Percentiles rank a stretch among this genome's conserved stretches.
Conservation (phyloP, 345 rosid genomes). For the Kernera saxatilis region DNA sequence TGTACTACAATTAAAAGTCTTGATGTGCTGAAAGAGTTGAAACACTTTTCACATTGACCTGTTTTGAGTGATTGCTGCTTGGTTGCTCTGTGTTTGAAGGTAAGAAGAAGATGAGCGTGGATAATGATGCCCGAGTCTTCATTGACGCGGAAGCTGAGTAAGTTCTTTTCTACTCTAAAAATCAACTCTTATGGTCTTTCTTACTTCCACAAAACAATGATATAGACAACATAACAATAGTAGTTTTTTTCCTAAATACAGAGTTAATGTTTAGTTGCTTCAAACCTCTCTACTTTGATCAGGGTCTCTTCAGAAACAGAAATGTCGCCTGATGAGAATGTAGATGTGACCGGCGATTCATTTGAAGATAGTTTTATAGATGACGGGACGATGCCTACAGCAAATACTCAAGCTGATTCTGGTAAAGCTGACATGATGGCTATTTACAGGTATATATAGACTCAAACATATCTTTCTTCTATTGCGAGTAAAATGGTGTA, state of each 20-base stretch:
- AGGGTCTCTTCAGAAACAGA: conserved; percentile 83
- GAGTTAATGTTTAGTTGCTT: conserved; percentile 2
- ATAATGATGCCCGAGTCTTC: conserved; percentile 37
- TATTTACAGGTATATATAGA: conserved; percentile 60
- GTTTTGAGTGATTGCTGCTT: conserved; percentile 9
- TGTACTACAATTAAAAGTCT: background rate
- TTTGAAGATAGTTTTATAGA: conserved; percentile 85
- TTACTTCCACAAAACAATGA: background rate
- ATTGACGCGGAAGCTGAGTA: conserved; percentile 92
- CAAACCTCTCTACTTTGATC: background rate
- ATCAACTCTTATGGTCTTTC: background rate
- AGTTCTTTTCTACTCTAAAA: conserved; percentile 30
- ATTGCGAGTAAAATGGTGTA: background rate
- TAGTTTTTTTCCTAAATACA: background rate
- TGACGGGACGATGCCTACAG: conserved; percentile 58
- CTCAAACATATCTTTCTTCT: background rate
- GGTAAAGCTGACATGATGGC: conserved; percentile 82
- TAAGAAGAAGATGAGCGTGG: conserved; percentile 36
- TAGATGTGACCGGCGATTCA: conserved; percentile 38
- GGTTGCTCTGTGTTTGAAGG: conserved; percentile 39
- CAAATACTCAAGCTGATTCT: conserved; percentile 50
- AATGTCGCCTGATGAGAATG: conserved; percentile 61
- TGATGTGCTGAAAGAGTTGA: background rate
- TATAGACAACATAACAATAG: background rate
- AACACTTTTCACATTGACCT: background rate